Conservation (phyloP, 2,329 filamentous ascomycete genomes). For the Thelonectria olida region DNA sequence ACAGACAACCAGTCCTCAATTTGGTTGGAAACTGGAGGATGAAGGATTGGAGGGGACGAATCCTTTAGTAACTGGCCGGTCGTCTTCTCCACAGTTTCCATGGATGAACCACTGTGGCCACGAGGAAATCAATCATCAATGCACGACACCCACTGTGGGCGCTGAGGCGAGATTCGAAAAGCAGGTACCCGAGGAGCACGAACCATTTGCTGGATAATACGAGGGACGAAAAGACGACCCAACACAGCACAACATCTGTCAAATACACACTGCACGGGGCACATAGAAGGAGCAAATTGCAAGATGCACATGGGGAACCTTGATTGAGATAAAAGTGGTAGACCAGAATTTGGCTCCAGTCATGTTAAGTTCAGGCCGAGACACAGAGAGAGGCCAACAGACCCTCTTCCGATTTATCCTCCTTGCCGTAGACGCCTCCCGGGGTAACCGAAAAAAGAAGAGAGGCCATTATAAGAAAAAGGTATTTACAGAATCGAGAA, state of each 20-base stretch:
- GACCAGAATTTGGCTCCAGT: conserved; percentile 27
- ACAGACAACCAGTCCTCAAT: neutral
- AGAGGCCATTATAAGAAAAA: conserved; percentile 38
- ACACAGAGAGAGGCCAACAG: conserved; percentile 32
- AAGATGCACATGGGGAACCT: neutral
- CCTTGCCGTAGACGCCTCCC: conserved; percentile 38
- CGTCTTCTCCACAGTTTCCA: neutral
- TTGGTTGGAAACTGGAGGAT: neutral
- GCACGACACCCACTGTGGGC: neutral
- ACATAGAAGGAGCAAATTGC: neutral
- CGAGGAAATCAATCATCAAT: conserved; percentile 1
- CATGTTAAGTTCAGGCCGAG: conserved; percentile 38
- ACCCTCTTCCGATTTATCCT: conserved; percentile 32
- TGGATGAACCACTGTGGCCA: neutral
- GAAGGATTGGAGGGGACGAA: neutral
- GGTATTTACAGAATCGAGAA: conserved; percentile 37
- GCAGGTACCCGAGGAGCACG: neutral
- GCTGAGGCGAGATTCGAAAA: too few species aligned
- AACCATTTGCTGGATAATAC: neutral
- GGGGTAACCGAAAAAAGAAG: conserved; percentile 41
- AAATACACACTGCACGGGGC: neutral
- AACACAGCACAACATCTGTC: neutral
- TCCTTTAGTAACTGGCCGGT: neutral
- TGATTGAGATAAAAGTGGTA: conserved; percentile 7
- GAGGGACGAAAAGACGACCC: neutral